A percentile compares a stretch with the other conserved stretches of the same genome.
Evolutionary conservation across 2,329 filamentous ascomycete species (phyloP).

Genomic region (Alternaria gansuensis): DNA sequence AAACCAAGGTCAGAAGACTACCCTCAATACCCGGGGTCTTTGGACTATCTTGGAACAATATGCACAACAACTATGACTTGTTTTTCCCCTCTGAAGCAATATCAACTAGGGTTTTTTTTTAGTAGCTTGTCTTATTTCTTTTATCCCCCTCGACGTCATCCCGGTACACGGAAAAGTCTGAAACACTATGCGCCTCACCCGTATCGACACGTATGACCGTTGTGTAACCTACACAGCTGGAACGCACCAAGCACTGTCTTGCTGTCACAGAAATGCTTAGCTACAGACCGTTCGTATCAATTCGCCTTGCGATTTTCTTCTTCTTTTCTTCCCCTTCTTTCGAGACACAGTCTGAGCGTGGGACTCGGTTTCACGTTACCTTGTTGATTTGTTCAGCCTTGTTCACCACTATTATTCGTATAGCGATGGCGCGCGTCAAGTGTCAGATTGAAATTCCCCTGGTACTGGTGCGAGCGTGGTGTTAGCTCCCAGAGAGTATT

Average conservation of each 20-base stretch:
- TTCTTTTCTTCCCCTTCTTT: background rate
- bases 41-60: slow-evolving; percentile 8
- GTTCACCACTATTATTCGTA: background rate
- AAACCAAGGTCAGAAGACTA: background rate
- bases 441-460: background rate
- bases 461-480: background rate
- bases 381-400: background rate
- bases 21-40: background rate
- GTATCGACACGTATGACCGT: slow-evolving; percentile 2
- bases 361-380: background rate
- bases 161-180: background rate
- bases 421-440: slow-evolving; percentile 1
- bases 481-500: background rate
- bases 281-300: background rate
- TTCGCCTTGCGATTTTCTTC: background rate
- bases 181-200: slow-evolving; percentile 7
- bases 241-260: slow-evolving; percentile 8
- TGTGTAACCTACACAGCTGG: slow-evolving; percentile 5
- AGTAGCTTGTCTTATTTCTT: background rate
- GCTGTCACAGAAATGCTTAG: slow-evolving; percentile 11
- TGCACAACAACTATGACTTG: slow-evolving; percentile 8
- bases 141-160: slow-evolving; percentile 1
- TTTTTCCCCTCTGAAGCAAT: background rate
- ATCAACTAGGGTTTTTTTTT: slow-evolving; percentile 1
- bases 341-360: slow-evolving; percentile 1